These are phyloP conservation scores for Botrytis galanthina DNA, from an alignment of 2,329 filamentous ascomycete species.

Conservation along the genomic window DNA sequence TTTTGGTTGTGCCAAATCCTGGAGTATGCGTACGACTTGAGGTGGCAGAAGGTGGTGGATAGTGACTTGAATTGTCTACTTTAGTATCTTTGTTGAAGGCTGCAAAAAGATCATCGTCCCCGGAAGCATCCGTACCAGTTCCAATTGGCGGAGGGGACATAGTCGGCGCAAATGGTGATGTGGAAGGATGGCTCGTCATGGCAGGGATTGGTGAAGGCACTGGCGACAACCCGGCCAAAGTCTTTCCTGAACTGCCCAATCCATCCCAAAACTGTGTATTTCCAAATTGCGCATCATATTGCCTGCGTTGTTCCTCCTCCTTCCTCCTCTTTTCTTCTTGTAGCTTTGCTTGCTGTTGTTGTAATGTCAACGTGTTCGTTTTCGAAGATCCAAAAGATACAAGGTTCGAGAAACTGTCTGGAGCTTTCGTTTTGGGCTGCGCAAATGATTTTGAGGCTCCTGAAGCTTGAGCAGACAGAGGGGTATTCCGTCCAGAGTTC, in stretches of 20 bases:
- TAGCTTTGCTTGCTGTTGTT: constrained; percentile 71
- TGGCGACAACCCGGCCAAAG: constrained; percentile 45
- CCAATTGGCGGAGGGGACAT: constrained; percentile 44
- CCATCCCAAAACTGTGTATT: constrained; percentile 74
- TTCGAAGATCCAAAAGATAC: constrained; percentile 58
- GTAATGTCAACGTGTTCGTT: constrained; percentile 70
- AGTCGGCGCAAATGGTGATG: constrained; percentile 33
- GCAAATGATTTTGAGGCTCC: constrained; percentile 41
- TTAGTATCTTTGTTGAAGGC: constrained; percentile 65
- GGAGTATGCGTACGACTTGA: constrained; percentile 44
- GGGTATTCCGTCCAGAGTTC: constrained; percentile 55
- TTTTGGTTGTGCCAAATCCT: constrained; percentile 40
- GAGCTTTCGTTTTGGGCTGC: constrained; percentile 45
- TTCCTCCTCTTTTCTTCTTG: constrained; percentile 66
- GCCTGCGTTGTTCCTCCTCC: constrained; percentile 69
- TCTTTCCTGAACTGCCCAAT: constrained; percentile 54
- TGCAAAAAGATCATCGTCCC: constrained; percentile 64
- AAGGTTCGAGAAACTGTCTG: constrained; percentile 77
- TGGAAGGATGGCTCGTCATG: constrained; percentile 41
- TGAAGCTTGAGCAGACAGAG: constrained; percentile 45
- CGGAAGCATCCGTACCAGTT: constrained; percentile 30
- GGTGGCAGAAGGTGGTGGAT: constrained; percentile 52
- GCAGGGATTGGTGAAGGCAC: constrained; percentile 49
- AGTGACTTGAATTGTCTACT: constrained; percentile 65
- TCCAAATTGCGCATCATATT: constrained; percentile 75